A percentile compares a stretch with the other conserved stretches of the same genome.
These are phyloP conservation scores for Phlebopus sp. DNA, from an alignment of 1,284 basidiomycete genomes.

Conservation along the genomic window DNA sequence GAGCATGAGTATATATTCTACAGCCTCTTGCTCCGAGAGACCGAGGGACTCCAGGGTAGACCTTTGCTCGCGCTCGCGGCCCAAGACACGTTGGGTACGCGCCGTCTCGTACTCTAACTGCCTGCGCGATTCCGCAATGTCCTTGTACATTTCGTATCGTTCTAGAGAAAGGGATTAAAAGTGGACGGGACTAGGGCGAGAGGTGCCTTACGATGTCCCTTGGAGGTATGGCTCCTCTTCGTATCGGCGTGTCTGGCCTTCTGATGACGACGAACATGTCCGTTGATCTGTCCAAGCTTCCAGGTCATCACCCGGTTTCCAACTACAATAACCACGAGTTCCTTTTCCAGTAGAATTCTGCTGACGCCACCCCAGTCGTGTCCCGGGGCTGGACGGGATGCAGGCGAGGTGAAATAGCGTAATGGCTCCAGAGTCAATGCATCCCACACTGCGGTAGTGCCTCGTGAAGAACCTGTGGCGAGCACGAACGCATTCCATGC, in stretches of 20 bases:
- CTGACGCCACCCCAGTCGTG: slow-evolving; percentile 49
- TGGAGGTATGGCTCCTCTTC: slow-evolving; percentile 22
- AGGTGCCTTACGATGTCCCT: slow-evolving; percentile 26
- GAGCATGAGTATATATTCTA: slow-evolving; percentile 84
- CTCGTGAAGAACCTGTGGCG: slow-evolving; percentile 62
- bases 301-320: slow-evolving; percentile 69
- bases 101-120: slow-evolving; percentile 51
- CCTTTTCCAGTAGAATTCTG: slow-evolving; percentile 62
- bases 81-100: slow-evolving; percentile 37
- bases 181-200: slow-evolving; percentile 7
- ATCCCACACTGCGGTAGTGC: slow-evolving; percentile 66
- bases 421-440: slow-evolving; percentile 58
- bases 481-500: slow-evolving; percentile 56
- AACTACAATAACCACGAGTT: slow-evolving; percentile 61
- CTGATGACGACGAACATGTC: slow-evolving; percentile 7
- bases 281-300: slow-evolving; percentile 52
- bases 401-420: slow-evolving; percentile 50
- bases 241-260: slow-evolving; percentile 21
- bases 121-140: slow-evolving; percentile 59
- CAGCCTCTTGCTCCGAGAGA: slow-evolving; percentile 71
- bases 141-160: slow-evolving; percentile 60
- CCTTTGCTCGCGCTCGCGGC: slow-evolving; percentile 55
- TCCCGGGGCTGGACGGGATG: slow-evolving; percentile 37
- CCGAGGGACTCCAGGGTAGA: slow-evolving; percentile 62
- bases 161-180: slow-evolving; percentile 37